These are phyloP conservation scores for Solanum chaucha DNA, from an alignment of 257 asterid genomes.

Conservation along the genomic window DNA sequence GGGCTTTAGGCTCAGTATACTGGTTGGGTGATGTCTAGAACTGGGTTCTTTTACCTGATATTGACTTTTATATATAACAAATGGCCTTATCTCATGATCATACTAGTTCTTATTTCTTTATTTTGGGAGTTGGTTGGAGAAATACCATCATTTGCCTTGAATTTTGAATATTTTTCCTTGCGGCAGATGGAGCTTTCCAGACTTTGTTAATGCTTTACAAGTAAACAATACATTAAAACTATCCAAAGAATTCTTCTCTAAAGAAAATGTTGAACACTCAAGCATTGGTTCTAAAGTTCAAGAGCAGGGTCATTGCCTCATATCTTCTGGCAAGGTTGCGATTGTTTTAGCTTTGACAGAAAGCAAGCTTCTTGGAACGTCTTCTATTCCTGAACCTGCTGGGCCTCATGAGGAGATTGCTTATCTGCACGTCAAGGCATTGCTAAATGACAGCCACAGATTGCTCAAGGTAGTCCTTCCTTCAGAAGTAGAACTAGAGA, in stretches of 20 bases:
- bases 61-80: not conserved
- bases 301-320: conserved; percentile 42
- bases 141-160: not conserved
- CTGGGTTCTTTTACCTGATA: not conserved
- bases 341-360: conserved; percentile 39
- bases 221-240: conserved; percentile 27
- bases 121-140: not conserved
- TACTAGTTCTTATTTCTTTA: not conserved
- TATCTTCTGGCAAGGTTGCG: conserved; percentile 63
- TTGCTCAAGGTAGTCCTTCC: conserved; percentile 39
- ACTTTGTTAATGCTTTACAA: conserved; percentile 30
- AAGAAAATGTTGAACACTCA: conserved; percentile 22
- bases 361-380: conserved; percentile 8
- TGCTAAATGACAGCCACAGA: conserved; percentile 32
- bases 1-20: not conserved
- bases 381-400: conserved; percentile 11
- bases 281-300: conserved; percentile 29
- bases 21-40: not conserved
- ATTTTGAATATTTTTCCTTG: not conserved
- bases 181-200: conserved; percentile 9
- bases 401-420: conserved; percentile 18
- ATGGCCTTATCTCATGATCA: not conserved
- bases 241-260: conserved; percentile 22
- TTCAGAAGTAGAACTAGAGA: not conserved
- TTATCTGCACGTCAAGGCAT: conserved; percentile 25